Conservation (phyloP, 2,329 filamentous ascomycete species). For the Tolypocladium nubicola region DNA sequence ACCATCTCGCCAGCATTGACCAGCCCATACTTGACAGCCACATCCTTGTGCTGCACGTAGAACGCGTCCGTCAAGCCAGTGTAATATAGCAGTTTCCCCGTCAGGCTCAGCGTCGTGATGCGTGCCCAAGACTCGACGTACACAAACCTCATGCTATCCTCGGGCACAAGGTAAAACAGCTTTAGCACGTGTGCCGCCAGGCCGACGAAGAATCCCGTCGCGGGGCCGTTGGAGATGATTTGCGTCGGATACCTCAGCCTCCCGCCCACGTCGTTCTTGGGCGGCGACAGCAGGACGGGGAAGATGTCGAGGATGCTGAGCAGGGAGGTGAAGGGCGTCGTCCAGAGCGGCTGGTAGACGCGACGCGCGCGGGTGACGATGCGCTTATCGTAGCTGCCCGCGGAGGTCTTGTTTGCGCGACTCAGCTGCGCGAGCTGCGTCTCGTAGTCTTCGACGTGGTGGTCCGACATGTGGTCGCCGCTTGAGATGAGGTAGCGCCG, state of each 20-base stretch:
- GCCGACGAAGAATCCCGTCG: slow-evolving; percentile 69
- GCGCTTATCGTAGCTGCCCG: slow-evolving; percentile 51
- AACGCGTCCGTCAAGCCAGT: slow-evolving; percentile 62
- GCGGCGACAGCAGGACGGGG: slow-evolving; percentile 36
- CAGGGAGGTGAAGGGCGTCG: slow-evolving; percentile 59
- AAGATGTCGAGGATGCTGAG: slow-evolving; percentile 55
- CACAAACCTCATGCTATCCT: slow-evolving; percentile 56
- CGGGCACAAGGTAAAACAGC: slow-evolving; percentile 30
- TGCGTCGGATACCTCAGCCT: slow-evolving; percentile 51
- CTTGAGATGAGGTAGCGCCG: slow-evolving; percentile 74
- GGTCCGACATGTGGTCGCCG: slow-evolving; percentile 59
- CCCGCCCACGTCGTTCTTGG: slow-evolving; percentile 9
- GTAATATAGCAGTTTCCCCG: slow-evolving; percentile 62
- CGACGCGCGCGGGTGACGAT: slow-evolving; percentile 65
- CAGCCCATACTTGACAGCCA: slow-evolving; percentile 38
- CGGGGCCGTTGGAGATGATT: slow-evolving; percentile 81
- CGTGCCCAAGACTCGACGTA: slow-evolving; percentile 93
- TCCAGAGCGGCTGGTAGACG: slow-evolving; percentile 72
- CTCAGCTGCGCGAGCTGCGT: slow-evolving; percentile 17
- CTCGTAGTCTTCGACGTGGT: slow-evolving; percentile 51
- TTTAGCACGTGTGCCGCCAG: slow-evolving; percentile 38
- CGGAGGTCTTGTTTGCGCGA: slow-evolving; percentile 6
- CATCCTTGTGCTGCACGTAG: slow-evolving; percentile 67
- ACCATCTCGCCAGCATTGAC: slow-evolving; percentile 28
- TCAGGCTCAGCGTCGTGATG: slow-evolving; percentile 72